phyloP scores from a whole-genome alignment of 495 filamentous ascomycete species.

The Achaetomiella virescens region DNA sequence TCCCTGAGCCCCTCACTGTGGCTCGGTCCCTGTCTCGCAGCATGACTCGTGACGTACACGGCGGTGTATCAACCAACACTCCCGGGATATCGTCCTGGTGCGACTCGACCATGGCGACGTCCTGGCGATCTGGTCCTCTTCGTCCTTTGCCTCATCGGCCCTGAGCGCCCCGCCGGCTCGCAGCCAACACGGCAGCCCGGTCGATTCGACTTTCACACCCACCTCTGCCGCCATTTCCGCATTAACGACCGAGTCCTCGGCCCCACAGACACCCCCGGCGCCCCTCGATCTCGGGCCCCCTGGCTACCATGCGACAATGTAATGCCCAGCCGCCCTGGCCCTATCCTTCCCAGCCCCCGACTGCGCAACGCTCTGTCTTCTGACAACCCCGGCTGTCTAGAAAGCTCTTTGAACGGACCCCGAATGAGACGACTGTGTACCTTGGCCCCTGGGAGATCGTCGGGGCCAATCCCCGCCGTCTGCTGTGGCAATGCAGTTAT shows the following conservation, averaged over 20 bases:
- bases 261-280: conserved; percentile 27
- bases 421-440: conserved; percentile 31
- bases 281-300: conserved; percentile 35
- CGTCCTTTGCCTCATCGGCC: conserved; percentile 33
- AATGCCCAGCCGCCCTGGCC: conserved; percentile 11
- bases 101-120: conserved; percentile 24
- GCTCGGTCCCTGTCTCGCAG: conserved; percentile 5
- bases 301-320: conserved; percentile 36
- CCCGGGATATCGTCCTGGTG: background rate
- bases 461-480: conserved; percentile 21
- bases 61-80: conserved; percentile 3
- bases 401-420: conserved; percentile 28
- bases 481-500: conserved; percentile 34
- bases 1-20: conserved; percentile 3
- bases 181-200: conserved; percentile 25
- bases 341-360: conserved; percentile 6
- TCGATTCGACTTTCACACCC: conserved; percentile 29
- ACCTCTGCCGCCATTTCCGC: conserved; percentile 29
- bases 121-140: conserved; percentile 30
- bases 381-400: conserved; percentile 20
- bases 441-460: conserved; percentile 35
- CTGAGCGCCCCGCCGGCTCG: conserved; percentile 22
- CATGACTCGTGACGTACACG: background rate
- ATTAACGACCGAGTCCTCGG: conserved; percentile 26
- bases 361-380: conserved; percentile 8